A percentile compares a stretch with the other conserved stretches of the same genome.
These are phyloP conservation scores for Abrus precatorius DNA, from an alignment of 306 rosid genomes.

Conservation along the genomic window DNA sequence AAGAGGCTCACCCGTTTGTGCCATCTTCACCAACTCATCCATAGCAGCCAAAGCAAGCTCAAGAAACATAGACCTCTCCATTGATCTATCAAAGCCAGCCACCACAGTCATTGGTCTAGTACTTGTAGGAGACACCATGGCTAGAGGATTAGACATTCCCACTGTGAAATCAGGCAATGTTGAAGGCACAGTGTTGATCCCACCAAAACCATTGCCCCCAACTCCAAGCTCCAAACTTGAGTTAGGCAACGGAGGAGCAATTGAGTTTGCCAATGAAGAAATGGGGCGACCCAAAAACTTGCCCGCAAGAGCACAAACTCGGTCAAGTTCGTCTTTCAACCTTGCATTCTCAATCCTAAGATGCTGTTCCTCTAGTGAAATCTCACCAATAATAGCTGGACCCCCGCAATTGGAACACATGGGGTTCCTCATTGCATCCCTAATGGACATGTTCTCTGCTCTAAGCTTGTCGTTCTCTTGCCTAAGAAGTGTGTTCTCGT, in stretches of 20 bases:
- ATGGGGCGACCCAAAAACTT: constrained; percentile 89
- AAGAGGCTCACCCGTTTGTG: constrained; percentile 83
- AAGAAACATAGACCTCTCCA: constrained; percentile 83
- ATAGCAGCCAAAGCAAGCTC: constrained; percentile 95
- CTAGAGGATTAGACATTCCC: constrained; percentile 59
- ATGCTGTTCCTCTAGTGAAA: constrained; percentile 91
- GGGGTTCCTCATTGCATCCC: constrained; percentile 96
- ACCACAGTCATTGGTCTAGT: constrained; percentile 42
- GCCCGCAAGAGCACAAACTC: constrained; percentile 87
- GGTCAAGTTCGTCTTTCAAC: constrained; percentile 87
- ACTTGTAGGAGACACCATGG: constrained; percentile 52
- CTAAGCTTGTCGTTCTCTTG: constrained; percentile 95
- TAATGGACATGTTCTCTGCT: constrained; percentile 91
- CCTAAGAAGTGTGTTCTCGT: constrained; percentile 87
- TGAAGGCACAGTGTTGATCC: constrained; percentile 57
- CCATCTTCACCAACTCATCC: constrained; percentile 95
- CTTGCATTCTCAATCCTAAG: constrained; percentile 88
- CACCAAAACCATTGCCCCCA: constrained; percentile 83
- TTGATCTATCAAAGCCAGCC: constrained; percentile 63
- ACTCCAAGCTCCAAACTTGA: constrained; percentile 93
- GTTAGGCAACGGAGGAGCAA: constrained; percentile 70
- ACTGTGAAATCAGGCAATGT: constrained; percentile 72
- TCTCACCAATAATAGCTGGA: constrained; percentile 83
- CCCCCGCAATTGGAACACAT: constrained; percentile 95
- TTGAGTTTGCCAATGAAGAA: constrained; percentile 57